phyloP scores from a whole-genome alignment of 306 rosid genomes.

The Vigna trinervia region DNA sequence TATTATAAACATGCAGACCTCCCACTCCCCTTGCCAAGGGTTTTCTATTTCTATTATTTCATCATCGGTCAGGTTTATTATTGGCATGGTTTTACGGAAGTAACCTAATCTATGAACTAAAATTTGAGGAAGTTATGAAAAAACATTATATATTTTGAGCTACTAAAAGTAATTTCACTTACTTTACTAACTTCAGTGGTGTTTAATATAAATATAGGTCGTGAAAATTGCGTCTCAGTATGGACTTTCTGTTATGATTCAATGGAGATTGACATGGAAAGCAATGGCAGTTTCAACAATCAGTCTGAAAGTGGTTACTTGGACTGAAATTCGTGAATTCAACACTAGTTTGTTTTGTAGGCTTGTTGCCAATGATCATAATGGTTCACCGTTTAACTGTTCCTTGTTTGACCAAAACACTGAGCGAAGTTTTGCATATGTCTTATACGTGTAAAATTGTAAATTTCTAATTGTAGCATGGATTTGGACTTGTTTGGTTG shows the following conservation, averaged over 20 bases:
- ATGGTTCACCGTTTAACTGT: constrained; percentile 27
- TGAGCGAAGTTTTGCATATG: constrained; percentile 26
- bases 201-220: constrained; percentile 63
- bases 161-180: not conserved
- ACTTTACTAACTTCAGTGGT: constrained; percentile 3
- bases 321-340: constrained; percentile 40
- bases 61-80: not conserved
- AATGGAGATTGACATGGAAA: constrained; percentile 46
- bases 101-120: not conserved
- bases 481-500: not conserved
- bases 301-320: constrained; percentile 46
- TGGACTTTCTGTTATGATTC: constrained; percentile 82
- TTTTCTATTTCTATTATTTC: constrained; percentile 21
- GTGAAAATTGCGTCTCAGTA: constrained; percentile 82
- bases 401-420: not conserved
- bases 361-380: constrained; percentile 25
- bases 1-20: not conserved
- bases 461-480: constrained; percentile 26
- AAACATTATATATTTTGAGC: constrained; percentile 2
- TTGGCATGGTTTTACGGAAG: constrained; percentile 25
- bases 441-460: not conserved
- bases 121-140: constrained; percentile 24
- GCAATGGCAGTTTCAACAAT: constrained; percentile 36
- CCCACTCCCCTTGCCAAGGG: not conserved
- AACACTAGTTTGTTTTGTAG: constrained; percentile 18